Evolutionary conservation across 306 rosid species (phyloP), one percentile per base, ranked within the genome.

Genomic region (Cicer cuneatum): DNA sequence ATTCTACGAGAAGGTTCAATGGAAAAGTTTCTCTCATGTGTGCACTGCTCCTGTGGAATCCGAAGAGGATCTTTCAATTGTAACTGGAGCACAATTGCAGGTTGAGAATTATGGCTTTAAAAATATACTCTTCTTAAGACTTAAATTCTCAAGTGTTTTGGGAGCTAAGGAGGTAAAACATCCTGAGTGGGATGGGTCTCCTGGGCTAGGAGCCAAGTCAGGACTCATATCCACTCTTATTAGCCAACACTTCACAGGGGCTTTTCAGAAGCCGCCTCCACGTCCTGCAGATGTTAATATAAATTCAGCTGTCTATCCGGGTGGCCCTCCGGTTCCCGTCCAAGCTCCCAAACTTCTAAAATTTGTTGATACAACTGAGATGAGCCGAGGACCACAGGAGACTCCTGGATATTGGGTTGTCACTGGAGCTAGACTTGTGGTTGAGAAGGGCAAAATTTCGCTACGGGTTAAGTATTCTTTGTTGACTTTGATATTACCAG

Each of bases 371-470:
- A 83, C 96, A 10, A 86, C 94, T n/a, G 98, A 93, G 85, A 89
- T 93, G 97, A 82, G 83, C 14, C 82, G 98, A 84, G 98, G 98
- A 59, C 98, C 98, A 15, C 96, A 91, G 47, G 98, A 93, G 78
- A 72, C 80, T 83, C 98, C 98, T 15, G 98, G 98, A 47, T 93
- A 93, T 81, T 93, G 98, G 98, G 94, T 93, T 78, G 93, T 91
- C 56, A 88, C 98, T 7, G 98, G 98, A 54, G 98, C 98, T 69
- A 93, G 90, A 72, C 97, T 91, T 13, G 18, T 85, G 9, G 96
- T 93, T 12, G 98, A 93, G 73, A 93, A 91, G 88, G 97, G 96
- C 10, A 88, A 72, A 81, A 89, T 93, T 70, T 91, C 96, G 47
- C 87, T 93, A 6, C 83, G 91, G 47, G 98, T 91, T 64, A 91